Evolutionary conservation across 2,329 filamentous ascomycete species (phyloP).

Genomic region (Talaromyces piceae): DNA sequence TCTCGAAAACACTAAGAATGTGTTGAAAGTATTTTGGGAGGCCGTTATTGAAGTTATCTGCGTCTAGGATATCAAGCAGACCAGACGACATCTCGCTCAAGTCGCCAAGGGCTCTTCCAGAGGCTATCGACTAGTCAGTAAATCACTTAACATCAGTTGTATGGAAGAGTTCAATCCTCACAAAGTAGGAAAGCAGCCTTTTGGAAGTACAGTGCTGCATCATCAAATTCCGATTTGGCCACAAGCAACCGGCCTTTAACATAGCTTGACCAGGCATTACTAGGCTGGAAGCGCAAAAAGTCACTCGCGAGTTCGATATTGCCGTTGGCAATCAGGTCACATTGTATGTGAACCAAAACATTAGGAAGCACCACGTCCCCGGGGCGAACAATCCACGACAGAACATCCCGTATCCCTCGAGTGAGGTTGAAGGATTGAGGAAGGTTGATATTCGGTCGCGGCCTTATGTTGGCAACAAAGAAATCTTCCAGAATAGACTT

Average conservation of each 20-base stretch:
- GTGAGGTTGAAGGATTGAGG: slow-evolving; percentile 38
- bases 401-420: slow-evolving; percentile 36
- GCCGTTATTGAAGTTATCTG: slow-evolving; percentile 60
- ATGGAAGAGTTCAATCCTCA: slow-evolving; percentile 45
- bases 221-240: slow-evolving; percentile 62
- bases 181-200: slow-evolving; percentile 76
- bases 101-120: slow-evolving; percentile 38
- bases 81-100: slow-evolving; percentile 45
- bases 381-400: slow-evolving; percentile 43
- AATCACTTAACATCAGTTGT: not conserved
- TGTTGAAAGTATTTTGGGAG: slow-evolving; percentile 81
- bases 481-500: slow-evolving; percentile 38
- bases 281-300: slow-evolving; percentile 59
- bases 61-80: slow-evolving; percentile 69
- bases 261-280: slow-evolving; percentile 59
- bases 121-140: slow-evolving; percentile 21
- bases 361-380: slow-evolving; percentile 50
- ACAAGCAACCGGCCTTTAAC: slow-evolving; percentile 75
- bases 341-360: slow-evolving; percentile 59
- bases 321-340: slow-evolving; percentile 60
- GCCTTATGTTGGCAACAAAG: slow-evolving; percentile 37
- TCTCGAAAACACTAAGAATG: slow-evolving; percentile 74
- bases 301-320: slow-evolving; percentile 58
- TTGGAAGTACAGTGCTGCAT: slow-evolving; percentile 68
- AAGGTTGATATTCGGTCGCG: slow-evolving; percentile 31